Evolutionary conservation across 345 rosid species (phyloP).

Genomic region (Rhodamnia argentea): DNA sequence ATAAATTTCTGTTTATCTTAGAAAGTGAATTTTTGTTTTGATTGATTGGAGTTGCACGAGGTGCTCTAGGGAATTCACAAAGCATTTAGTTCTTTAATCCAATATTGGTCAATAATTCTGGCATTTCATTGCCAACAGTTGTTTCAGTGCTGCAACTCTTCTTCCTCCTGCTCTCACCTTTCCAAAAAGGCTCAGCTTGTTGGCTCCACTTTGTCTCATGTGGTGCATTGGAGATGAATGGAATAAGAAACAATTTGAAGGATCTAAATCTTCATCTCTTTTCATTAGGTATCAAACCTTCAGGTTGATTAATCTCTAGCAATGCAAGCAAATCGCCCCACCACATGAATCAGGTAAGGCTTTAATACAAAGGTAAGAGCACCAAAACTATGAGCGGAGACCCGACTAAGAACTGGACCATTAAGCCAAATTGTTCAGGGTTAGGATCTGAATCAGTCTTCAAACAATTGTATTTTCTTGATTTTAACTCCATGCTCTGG

Average conservation of each 20-base stretch:
- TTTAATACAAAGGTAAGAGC: not conserved
- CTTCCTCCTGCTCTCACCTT: not conserved
- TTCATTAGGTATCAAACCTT: not conserved
- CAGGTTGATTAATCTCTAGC: not conserved
- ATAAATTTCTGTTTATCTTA: not conserved
- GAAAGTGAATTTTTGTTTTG: not conserved
- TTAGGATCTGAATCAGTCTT: not conserved
- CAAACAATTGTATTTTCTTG: not conserved
- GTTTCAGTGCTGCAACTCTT: not conserved
- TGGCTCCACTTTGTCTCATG: not conserved
- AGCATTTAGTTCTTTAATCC: not conserved
- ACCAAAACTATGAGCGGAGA: not conserved
- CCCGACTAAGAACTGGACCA: not conserved
- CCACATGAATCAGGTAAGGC: not conserved
- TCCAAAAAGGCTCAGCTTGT: not conserved
- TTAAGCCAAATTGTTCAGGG: not conserved
- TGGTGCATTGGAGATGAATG: not conserved
- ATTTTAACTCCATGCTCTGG: not conserved
- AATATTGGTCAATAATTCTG: not conserved
- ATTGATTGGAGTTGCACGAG: not conserved
- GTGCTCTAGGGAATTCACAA: not conserved
- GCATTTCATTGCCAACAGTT: not conserved
- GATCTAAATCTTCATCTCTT: not conserved
- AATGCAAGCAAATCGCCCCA: not conserved
- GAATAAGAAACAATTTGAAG: not conserved